These are phyloP conservation scores for Xerocomus minutiporus DNA, from an alignment of 1,284 basidiomycete genomes.

Conservation along the genomic window DNA sequence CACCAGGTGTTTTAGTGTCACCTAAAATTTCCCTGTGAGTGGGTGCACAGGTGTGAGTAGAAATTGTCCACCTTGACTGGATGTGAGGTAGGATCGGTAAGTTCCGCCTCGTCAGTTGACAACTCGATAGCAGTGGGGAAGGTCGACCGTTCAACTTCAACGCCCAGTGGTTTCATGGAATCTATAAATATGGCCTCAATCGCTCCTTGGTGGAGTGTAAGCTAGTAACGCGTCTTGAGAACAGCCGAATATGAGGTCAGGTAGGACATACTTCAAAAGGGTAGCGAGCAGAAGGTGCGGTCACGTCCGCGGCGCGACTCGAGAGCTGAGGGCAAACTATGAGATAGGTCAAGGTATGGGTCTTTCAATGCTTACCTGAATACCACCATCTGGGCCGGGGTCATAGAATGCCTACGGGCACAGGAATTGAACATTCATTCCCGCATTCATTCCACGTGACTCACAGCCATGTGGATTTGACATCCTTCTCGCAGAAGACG, in stretches of 20 bases:
- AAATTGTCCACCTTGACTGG: conserved; percentile 30
- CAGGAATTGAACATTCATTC: neutral
- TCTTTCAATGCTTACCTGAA: conserved; percentile 16
- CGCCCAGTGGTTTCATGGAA: conserved; percentile 23
- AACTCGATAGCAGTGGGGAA: conserved; percentile 32
- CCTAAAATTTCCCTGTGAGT: conserved; percentile 23
- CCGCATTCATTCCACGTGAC: conserved; percentile 7
- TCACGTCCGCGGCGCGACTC: conserved; percentile 30
- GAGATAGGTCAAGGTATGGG: neutral
- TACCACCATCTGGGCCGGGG: conserved; percentile 31
- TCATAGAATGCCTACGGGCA: conserved; percentile 35
- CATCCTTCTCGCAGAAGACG: conserved; percentile 34
- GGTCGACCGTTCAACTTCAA: conserved; percentile 35
- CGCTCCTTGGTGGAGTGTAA: conserved; percentile 36
- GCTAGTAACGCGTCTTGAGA: conserved; percentile 8
- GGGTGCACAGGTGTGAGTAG: neutral
- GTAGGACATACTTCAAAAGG: conserved; percentile 32
- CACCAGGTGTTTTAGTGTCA: conserved; percentile 34
- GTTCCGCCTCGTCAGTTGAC: conserved; percentile 29
- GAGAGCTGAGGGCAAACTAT: conserved; percentile 22
- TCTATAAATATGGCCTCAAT: conserved; percentile 37
- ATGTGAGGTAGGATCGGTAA: conserved; percentile 32
- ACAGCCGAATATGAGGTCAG: neutral
- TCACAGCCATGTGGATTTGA: conserved; percentile 29
- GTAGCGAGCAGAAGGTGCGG: conserved; percentile 33